phyloP scores from a whole-genome alignment of 371 early-diverging fungal genomes.

The Parasitella parasitica region DNA sequence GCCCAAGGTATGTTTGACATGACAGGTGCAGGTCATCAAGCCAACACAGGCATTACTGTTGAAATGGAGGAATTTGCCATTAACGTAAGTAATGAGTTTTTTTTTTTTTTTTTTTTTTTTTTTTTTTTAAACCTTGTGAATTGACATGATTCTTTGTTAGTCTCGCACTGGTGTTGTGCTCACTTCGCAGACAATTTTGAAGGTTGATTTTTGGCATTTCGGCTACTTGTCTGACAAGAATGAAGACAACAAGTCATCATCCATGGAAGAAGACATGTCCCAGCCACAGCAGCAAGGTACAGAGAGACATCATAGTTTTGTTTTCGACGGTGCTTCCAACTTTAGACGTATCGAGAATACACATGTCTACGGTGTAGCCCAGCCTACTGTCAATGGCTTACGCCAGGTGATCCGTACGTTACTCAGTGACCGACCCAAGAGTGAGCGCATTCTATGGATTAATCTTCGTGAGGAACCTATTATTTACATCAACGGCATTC shows the following conservation, averaged over 20 bases:
- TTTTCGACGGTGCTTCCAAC: constrained; percentile 47
- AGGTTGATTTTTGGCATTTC: constrained; percentile 68
- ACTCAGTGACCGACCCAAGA: constrained; percentile 20
- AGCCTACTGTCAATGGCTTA: constrained; percentile 70
- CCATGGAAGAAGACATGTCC: constrained; percentile 1
- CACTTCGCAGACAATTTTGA: constrained; percentile 68
- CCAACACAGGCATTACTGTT: constrained; percentile 31
- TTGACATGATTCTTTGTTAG: too few species aligned
- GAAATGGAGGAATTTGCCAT: constrained; percentile 64
- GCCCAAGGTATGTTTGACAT: constrained; percentile 51
- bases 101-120: background rate
- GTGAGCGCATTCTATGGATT: constrained; percentile 63
- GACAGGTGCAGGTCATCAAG: constrained; percentile 39
- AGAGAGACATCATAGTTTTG: constrained; percentile 37
- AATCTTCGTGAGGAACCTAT: constrained; percentile 78
- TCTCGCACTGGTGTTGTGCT: constrained; percentile 66
- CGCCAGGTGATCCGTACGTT: constrained; percentile 46
- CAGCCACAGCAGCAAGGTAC: background rate
- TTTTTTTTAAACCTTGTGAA: too few species aligned
- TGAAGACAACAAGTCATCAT: background rate
- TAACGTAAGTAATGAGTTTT: constrained; percentile 41
- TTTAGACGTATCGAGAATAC: constrained; percentile 49
- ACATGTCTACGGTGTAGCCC: constrained; percentile 66
- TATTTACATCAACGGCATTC: constrained; percentile 72
- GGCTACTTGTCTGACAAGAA: constrained; percentile 19